Percentiles rank a stretch among this genome's conserved stretches.
Evolutionary conservation across 169 alveolate genomes (phyloP).

Genomic region (Eimeria acervulina): DNA sequence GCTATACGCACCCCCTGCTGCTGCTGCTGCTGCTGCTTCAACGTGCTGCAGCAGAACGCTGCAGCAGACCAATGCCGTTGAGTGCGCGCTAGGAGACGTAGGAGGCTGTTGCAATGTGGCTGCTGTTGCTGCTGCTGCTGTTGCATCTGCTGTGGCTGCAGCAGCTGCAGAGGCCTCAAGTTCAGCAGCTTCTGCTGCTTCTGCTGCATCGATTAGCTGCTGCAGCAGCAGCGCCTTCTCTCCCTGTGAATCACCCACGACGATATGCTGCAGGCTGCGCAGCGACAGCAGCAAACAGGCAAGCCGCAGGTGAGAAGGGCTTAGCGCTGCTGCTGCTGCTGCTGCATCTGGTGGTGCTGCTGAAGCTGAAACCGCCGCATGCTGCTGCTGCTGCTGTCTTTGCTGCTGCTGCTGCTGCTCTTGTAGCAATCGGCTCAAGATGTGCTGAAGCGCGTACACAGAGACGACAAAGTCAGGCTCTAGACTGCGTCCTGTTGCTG

Average conservation of each 20-base stretch:
- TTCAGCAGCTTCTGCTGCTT: constrained; percentile 56
- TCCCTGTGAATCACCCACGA: not conserved
- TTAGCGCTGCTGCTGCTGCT: constrained; percentile 39
- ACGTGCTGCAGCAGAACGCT: constrained; percentile 63
- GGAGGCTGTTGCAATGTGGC: not conserved
- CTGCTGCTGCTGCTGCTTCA: constrained; percentile 61
- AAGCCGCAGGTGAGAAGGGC: constrained; percentile 1
- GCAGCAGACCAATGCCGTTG: constrained; percentile 52
- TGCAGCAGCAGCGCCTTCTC: constrained; percentile 30
- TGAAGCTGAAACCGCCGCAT: not conserved
- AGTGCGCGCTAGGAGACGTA: not conserved
- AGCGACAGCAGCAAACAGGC: constrained; percentile 70
- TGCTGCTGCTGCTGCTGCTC: constrained; percentile 18
- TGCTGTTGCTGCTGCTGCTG: constrained; percentile 56
- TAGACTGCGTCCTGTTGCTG: not conserved
- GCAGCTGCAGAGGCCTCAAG: constrained; percentile 40
- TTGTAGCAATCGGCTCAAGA: constrained; percentile 16
- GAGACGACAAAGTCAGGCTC: not conserved
- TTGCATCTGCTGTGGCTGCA: constrained; percentile 38
- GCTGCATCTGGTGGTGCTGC: constrained; percentile 41
- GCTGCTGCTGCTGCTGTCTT: constrained; percentile 10
- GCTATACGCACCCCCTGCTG: constrained; percentile 16
- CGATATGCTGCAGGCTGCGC: not conserved
- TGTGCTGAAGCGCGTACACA: constrained; percentile 49
- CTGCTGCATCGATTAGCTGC: constrained; percentile 55